These are phyloP conservation scores for Pyricularia pennisetigena DNA, from an alignment of 2,329 filamentous ascomycete species.

Conservation along the genomic window DNA sequence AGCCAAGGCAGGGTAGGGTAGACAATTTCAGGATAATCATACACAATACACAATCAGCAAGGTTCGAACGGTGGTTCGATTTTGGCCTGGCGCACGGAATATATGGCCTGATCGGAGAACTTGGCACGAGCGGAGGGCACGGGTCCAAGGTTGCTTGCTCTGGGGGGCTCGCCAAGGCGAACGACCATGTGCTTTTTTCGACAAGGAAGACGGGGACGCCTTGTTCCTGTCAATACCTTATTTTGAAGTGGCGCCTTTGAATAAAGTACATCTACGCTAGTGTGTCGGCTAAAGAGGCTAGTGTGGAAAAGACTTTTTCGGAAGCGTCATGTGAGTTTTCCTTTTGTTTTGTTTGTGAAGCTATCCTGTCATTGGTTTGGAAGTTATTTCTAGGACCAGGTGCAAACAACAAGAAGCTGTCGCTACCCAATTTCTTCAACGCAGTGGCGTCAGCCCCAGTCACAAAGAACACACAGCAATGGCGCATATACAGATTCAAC, in stretches of 20 bases:
- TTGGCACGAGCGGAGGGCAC: not conserved
- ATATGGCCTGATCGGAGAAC: constrained; percentile 3
- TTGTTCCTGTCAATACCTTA: not conserved
- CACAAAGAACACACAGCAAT: no score
- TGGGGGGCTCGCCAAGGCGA: not conserved
- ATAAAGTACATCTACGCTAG: no score
- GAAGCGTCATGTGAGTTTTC: not conserved
- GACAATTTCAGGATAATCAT: not conserved
- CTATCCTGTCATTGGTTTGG: not conserved
- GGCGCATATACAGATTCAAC: no score
- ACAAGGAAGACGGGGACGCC: not conserved
- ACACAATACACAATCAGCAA: not conserved
- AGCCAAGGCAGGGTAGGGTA: no score
- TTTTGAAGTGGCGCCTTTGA: not conserved
- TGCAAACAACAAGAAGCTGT: no score
- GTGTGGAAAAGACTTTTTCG: not conserved
- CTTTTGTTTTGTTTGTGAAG: not conserved
- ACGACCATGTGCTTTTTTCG: not conserved
- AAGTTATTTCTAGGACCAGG: not conserved
- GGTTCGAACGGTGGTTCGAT: constrained; percentile 1
- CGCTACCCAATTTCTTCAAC: no score
- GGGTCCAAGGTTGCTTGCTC: not conserved
- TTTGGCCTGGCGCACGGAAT: not conserved
- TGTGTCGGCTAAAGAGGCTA: not conserved
- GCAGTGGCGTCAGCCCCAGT: no score